Percentiles rank a stretch among this genome's conserved stretches.
These are phyloP conservation scores for Podospora pseudocomata DNA, from an alignment of 495 filamentous ascomycete genomes.

Conservation along the genomic window DNA sequence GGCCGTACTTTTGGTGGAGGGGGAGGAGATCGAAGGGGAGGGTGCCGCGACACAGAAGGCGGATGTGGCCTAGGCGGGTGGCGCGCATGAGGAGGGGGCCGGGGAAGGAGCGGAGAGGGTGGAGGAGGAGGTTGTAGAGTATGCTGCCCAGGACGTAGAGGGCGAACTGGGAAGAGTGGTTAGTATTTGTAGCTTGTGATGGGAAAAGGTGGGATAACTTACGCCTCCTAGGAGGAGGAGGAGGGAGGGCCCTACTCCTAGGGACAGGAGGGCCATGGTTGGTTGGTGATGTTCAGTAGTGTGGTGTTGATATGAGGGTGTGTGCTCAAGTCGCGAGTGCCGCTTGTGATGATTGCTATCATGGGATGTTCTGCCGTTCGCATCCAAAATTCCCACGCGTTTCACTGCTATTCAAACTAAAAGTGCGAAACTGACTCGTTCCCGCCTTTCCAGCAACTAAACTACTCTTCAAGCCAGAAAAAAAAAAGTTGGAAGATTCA, in stretches of 20 bases:
- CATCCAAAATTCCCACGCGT: no score
- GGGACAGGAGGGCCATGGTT: slow-evolving; percentile 7
- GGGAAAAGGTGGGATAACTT: background rate
- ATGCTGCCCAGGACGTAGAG: slow-evolving; percentile 15
- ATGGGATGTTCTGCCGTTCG: no score
- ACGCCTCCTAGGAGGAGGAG: background rate
- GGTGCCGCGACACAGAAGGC: slow-evolving; percentile 33
- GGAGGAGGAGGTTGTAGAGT: slow-evolving; percentile 49
- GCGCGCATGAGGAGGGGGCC: slow-evolving; percentile 46
- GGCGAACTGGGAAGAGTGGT: background rate
- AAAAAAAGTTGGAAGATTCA: background rate
- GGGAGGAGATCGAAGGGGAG: slow-evolving; percentile 40
- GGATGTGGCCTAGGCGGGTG: slow-evolving; percentile 33
- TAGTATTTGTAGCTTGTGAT: background rate
- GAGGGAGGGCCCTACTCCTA: background rate
- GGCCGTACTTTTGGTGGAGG: slow-evolving; percentile 50
- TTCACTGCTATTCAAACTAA: background rate
- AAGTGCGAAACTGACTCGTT: background rate
- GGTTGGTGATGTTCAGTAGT: background rate
- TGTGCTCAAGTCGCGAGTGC: no score
- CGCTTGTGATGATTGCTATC: no score
- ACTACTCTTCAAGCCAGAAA: background rate
- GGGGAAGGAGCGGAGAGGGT: slow-evolving; percentile 49
- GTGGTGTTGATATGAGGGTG: background rate
- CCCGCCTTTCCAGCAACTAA: no score